Evolutionary conservation across 352 stramenopile genomes (phyloP), one percentile per base, ranked within the genome.

Genomic region (Phytophthora aleatoria): DNA sequence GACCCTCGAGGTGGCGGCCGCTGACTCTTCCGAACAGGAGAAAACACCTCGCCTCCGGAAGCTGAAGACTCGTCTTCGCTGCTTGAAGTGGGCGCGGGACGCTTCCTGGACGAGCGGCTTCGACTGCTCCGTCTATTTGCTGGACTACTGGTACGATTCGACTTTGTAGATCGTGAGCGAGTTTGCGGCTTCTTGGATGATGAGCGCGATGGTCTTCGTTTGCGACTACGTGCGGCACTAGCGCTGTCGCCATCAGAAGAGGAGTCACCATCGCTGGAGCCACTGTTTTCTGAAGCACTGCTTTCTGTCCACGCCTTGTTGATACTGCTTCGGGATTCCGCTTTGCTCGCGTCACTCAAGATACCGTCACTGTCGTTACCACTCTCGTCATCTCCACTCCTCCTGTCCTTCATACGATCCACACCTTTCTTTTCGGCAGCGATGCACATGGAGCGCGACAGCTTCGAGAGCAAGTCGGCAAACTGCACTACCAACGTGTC

Each of bases 401-500:
- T 58, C n/a, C 53, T 52, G 27, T 71, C 67, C 26, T 61, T 69
- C 74, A 93, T 79, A 15, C 58, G 67, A 38, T 64, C 39, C 8
- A 81, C 77, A 5, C 85, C 85, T 44, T 85, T 81, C 38, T 73
- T 78, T 48, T 91, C 81, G 16, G 84, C 85, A 54, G 74, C 65
- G 31, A 70, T 70, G 38, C 61, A 77, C 83, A 94, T 94, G 16
- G 69, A 64, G 43, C 76, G 71, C 50, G 81, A 91, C 61, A 96
- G 73, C 24, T 73, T 75, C 9, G 84, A 81, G 8, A 97, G 64
- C 30, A 75, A 67, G 38, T 91, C 66, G 15, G 87, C 85, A 67
- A 94, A 96, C 50, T 91, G 72, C 12, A 92, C 81, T 20, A 96
- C 84, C 47, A 89, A 64, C 42, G 83, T 91, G 52, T 95, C 87